Percentiles rank a stretch among this genome's conserved stretches.
These are phyloP conservation scores for Ceratobasidium sp. DNA, from an alignment of 1,284 basidiomycete genomes.

Conservation along the genomic window DNA sequence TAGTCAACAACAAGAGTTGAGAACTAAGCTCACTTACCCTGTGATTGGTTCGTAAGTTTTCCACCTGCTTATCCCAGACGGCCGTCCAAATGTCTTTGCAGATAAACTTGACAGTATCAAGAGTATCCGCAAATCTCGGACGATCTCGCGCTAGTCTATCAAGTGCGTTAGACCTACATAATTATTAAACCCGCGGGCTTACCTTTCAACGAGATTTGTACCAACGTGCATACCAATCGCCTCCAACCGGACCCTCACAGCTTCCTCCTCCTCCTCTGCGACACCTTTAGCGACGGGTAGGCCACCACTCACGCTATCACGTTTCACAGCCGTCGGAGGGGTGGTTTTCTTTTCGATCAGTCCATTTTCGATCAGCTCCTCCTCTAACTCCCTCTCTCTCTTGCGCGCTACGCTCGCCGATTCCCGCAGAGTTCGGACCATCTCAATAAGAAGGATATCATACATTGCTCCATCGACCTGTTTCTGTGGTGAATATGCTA, in stretches of 20 bases:
- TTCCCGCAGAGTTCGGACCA: constrained; percentile 76
- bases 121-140: constrained; percentile 81
- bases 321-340: constrained; percentile 59
- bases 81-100: constrained; percentile 95
- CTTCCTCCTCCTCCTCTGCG: constrained; percentile 80
- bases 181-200: constrained; percentile 51
- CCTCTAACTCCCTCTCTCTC: constrained; percentile 73
- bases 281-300: constrained; percentile 58
- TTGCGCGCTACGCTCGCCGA: constrained; percentile 78
- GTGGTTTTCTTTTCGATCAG: constrained; percentile 59
- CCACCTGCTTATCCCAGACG: constrained; percentile 94
- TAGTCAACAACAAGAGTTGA: constrained; percentile 41
- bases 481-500: constrained; percentile 57
- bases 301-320: constrained; percentile 54
- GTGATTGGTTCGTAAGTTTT: constrained; percentile 95
- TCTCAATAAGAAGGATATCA: constrained; percentile 88
- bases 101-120: constrained; percentile 94
- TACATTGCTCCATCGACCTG: constrained; percentile 81
- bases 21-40: constrained; percentile 67
- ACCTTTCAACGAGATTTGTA: constrained; percentile 88
- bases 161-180: background rate
- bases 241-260: constrained; percentile 77
- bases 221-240: constrained; percentile 90
- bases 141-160: constrained; percentile 46
- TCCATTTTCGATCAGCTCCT: constrained; percentile 81